A percentile compares a stretch with the other conserved stretches of the same genome.
phyloP scores from a whole-genome alignment of 306 rosid species.

The apple (Malus domestica) region DNA sequence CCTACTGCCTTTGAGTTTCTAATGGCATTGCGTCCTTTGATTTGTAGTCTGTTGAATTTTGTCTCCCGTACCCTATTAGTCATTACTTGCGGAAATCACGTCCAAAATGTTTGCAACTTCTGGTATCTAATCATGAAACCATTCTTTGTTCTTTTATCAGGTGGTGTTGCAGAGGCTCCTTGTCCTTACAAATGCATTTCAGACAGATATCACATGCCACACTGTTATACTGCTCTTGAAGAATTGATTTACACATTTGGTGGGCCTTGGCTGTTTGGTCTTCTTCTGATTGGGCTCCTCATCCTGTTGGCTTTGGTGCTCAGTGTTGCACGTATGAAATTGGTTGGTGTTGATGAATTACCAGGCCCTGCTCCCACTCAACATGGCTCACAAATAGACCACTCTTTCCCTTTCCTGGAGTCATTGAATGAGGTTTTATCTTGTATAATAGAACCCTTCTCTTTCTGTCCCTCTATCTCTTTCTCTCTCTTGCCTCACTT shows the following conservation, averaged over 20 bases:
- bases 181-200: slow-evolving; percentile 92
- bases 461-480: not conserved
- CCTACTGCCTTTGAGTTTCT: not conserved
- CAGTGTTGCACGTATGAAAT: slow-evolving; percentile 91
- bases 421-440: slow-evolving; percentile 79
- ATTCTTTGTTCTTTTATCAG: slow-evolving; percentile 29
- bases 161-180: slow-evolving; percentile 77
- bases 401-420: slow-evolving; percentile 95
- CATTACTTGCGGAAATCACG: not conserved
- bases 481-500: not conserved
- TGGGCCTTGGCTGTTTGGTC: slow-evolving; percentile 94
- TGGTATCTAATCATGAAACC: not conserved
- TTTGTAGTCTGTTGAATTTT: not conserved
- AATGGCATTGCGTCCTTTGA: not conserved
- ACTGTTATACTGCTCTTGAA: slow-evolving; percentile 93
- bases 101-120: not conserved
- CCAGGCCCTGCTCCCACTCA: slow-evolving; percentile 95
- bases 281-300: slow-evolving; percentile 76
- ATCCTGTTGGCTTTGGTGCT: slow-evolving; percentile 85
- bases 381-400: slow-evolving; percentile 95
- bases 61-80: slow-evolving; percentile 1
- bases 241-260: slow-evolving; percentile 95
- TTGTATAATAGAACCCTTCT: not conserved
- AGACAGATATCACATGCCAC: slow-evolving; percentile 94
- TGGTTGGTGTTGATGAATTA: slow-evolving; percentile 87